Percentiles rank a stretch among this genome's conserved stretches.
These are phyloP conservation scores for Bruguiera gymnorhiza DNA, from an alignment of 345 rosid genomes.

Conservation along the genomic window DNA sequence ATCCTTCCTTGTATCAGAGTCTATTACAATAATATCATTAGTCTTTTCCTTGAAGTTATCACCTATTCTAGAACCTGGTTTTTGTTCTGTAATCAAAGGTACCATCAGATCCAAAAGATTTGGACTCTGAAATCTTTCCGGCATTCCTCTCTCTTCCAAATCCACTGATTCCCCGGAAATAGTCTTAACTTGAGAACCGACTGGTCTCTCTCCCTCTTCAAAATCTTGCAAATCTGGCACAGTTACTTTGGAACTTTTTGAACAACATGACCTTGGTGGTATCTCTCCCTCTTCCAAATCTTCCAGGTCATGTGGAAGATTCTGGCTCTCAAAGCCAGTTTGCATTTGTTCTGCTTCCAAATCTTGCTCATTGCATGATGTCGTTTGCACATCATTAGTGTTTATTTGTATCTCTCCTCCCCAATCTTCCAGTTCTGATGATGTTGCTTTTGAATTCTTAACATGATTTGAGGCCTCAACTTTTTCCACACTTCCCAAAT, in stretches of 20 bases:
- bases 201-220: background rate
- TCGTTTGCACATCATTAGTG: background rate
- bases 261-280: background rate
- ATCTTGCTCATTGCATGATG: background rate
- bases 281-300: constrained; percentile 16
- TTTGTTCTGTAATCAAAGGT: background rate
- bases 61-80: background rate
- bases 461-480: constrained; percentile 9
- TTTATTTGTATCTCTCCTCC: constrained; percentile 1
- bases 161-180: background rate
- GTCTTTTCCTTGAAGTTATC: background rate
- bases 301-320: background rate
- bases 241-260: background rate
- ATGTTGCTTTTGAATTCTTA: background rate
- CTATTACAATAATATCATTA: constrained; percentile 1
- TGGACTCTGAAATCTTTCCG: background rate
- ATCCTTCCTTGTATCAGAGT: background rate
- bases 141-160: constrained; percentile 6
- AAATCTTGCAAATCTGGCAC: background rate
- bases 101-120: background rate
- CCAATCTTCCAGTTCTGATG: constrained; percentile 1
- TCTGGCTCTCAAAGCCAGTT: background rate
- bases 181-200: too few species aligned
- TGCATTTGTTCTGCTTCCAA: constrained; percentile 3
- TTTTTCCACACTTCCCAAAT: background rate